Percentiles rank a stretch among this genome's conserved stretches.
Conservation (phyloP, 768 basidiomycete genomes). For the Amyloporia xantha region DNA sequence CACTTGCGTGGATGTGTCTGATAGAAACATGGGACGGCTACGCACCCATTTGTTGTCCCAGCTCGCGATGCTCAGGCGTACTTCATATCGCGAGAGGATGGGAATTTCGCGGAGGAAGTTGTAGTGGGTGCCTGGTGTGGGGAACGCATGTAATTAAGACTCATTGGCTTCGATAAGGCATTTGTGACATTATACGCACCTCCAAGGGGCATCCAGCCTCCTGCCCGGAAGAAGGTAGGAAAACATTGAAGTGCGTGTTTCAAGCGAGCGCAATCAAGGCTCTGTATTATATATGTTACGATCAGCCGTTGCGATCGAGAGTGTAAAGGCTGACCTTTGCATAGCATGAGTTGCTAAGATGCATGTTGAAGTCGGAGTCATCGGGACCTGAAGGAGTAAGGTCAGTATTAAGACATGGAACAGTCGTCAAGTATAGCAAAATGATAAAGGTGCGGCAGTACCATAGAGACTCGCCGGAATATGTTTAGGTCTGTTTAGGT, state of each 20-base stretch:
- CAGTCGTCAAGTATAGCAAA: no score
- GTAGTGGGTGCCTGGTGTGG: conserved; percentile 50
- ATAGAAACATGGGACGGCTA: neutral
- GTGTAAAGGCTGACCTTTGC: conserved; percentile 65
- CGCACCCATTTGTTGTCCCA: conserved; percentile 83
- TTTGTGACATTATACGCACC: conserved; percentile 21
- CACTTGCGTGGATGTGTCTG: neutral
- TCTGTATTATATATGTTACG: no score
- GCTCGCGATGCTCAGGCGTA: conserved; percentile 45
- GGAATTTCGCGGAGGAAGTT: conserved; percentile 68
- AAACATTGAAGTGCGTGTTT: conserved; percentile 42
- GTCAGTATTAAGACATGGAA: no score
- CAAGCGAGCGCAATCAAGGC: conserved; percentile 33
- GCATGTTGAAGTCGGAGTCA: conserved; percentile 67
- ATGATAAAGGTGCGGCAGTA: no score
- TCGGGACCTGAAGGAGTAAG: conserved; percentile 43
- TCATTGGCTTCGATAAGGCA: neutral
- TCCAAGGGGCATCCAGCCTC: conserved; percentile 57
- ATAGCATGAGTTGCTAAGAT: conserved; percentile 79
- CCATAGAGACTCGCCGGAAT: no score
- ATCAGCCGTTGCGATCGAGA: no score
- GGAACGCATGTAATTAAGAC: neutral
- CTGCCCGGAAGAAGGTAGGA: conserved; percentile 49
- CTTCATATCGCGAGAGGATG: conserved; percentile 53
- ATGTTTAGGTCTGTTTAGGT: no score